Evolutionary conservation across 257 asterid genomes (phyloP).

Genomic region (Cinchona pubescens): DNA sequence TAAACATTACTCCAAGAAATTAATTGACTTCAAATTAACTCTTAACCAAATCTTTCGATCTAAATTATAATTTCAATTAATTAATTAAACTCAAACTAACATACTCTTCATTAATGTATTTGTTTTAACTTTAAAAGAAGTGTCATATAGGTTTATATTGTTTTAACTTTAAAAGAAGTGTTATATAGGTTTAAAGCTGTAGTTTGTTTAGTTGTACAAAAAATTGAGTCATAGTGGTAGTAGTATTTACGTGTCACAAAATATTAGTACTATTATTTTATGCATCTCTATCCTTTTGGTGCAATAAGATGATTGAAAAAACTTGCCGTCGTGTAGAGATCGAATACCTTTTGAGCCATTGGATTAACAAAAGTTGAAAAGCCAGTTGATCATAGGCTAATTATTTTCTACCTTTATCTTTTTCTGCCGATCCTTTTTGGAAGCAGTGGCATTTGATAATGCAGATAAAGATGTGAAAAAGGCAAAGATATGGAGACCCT

Average conservation of each 20-base stretch:
- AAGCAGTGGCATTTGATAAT: conserved; percentile 8
- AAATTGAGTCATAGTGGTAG: not conserved
- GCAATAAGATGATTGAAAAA: not conserved
- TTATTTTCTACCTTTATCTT: conserved; percentile 1
- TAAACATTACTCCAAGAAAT: no score
- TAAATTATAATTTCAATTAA: no score
- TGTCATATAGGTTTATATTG: no score
- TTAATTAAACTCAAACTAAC: not conserved
- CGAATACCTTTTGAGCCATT: not conserved
- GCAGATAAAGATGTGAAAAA: conserved; percentile 9
- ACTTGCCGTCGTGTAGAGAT: not conserved
- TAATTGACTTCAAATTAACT: no score
- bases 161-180: no score
- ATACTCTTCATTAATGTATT: not conserved
- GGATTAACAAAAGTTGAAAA: conserved; percentile 5
- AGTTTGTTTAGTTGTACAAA: no score
- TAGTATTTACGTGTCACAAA: not conserved
- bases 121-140: no score
- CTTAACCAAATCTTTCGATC: no score
- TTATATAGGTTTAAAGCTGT: no score
- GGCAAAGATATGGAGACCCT: conserved; percentile 22
- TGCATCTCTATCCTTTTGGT: not conserved
- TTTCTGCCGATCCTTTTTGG: not conserved
- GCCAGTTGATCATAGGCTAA: not conserved
- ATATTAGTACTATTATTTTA: no score